phyloP scores from a whole-genome alignment of 768 basidiomycete species.

The Phylloporus arenicola region DNA sequence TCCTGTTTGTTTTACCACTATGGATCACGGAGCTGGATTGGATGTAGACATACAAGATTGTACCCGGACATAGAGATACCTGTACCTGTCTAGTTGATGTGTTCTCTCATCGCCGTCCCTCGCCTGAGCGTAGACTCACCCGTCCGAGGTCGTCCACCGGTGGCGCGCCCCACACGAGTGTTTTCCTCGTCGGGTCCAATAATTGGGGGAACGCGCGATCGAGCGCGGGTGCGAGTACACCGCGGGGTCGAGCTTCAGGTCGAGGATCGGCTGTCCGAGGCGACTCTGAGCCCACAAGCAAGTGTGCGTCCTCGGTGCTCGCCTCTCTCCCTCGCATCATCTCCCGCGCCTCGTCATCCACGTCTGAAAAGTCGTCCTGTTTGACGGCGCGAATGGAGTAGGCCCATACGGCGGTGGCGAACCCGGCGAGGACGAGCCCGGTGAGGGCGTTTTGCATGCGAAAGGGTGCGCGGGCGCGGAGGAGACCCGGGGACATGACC shows the following conservation, averaged over 20 bases:
- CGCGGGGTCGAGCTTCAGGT: conserved; percentile 32
- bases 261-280: neutral
- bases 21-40: conserved; percentile 1
- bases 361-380: conserved; percentile 87
- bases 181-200: conserved; percentile 57
- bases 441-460: conserved; percentile 73
- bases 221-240: conserved; percentile 41
- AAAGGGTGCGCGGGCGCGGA: conserved; percentile 85
- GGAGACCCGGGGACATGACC: conserved; percentile 83
- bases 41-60: neutral
- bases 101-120: conserved; percentile 1
- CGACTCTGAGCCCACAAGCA: conserved; percentile 7
- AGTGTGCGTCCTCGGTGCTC: conserved; percentile 8
- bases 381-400: conserved; percentile 94
- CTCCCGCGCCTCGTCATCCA: conserved; percentile 70
- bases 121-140: conserved; percentile 17
- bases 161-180: conserved; percentile 70
- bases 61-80: neutral
- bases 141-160: conserved; percentile 58
- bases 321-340: conserved; percentile 32
- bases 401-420: conserved; percentile 78
- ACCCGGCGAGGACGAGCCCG: conserved; percentile 63
- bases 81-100: neutral
- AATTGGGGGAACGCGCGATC: conserved; percentile 44
- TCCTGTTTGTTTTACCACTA: neutral